Evolutionary conservation across 2,329 filamentous ascomycete species (phyloP).

Genomic region (Fusarium graminum): DNA sequence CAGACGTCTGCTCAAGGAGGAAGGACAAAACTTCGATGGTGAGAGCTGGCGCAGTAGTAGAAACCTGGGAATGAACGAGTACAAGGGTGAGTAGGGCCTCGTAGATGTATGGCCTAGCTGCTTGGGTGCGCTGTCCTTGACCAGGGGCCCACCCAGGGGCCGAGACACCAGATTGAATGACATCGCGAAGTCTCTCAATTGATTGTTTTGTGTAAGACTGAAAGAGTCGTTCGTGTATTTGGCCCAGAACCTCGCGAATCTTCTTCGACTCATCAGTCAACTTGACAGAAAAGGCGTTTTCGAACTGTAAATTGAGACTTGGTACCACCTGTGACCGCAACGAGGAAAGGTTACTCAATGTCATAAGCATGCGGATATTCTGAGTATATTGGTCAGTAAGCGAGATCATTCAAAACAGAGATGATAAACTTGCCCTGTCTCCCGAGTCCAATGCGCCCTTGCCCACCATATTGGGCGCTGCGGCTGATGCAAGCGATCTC

Average conservation of each 20-base stretch:
- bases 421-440: conserved; percentile 63
- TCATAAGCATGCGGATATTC: conserved; percentile 94
- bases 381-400: conserved; percentile 57
- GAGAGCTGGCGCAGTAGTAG: conserved; percentile 80
- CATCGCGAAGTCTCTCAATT: conserved; percentile 74
- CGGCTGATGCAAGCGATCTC: conserved; percentile 54
- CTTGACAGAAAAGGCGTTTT: conserved; percentile 93
- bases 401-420: conserved; percentile 7
- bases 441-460: conserved; percentile 66
- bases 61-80: conserved; percentile 90
- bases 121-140: conserved; percentile 69
- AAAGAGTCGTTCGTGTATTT: conserved; percentile 93
- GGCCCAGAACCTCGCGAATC: conserved; percentile 87
- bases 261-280: conserved; percentile 94
- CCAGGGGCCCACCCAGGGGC: conserved; percentile 78
- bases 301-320: conserved; percentile 90
- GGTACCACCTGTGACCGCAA: conserved; percentile 87
- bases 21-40: conserved; percentile 86
- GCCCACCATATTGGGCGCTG: conserved; percentile 56
- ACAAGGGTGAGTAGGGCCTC: conserved; percentile 87
- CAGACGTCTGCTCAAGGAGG: conserved; percentile 84
- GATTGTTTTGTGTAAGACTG: conserved; percentile 89
- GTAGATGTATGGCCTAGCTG: conserved; percentile 91
- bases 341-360: conserved; percentile 89
- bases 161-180: conserved; percentile 79